Percentiles rank a stretch among this genome's conserved stretches.
Conservation (phyloP, 108 stramenopile genomes). For the Skeletonema tropicum region DNA sequence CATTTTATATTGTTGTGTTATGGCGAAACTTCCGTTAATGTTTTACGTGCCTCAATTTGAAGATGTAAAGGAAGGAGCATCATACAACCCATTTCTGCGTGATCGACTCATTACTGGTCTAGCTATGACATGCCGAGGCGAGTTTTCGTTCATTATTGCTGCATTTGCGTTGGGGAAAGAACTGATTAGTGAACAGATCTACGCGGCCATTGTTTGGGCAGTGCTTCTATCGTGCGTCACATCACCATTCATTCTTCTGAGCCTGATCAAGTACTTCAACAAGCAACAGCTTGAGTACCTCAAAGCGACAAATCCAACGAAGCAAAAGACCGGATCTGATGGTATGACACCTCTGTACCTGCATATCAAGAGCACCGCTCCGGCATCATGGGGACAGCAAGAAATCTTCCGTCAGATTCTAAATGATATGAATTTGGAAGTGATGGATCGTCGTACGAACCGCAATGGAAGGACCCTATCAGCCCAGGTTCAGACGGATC, state of each 20-base stretch:
- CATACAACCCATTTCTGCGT: slow-evolving; percentile 29
- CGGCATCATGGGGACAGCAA: slow-evolving; percentile 44
- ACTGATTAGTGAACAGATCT: slow-evolving; percentile 35
- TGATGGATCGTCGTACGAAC: slow-evolving; percentile 46
- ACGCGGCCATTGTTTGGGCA: slow-evolving; percentile 51
- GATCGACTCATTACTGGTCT: slow-evolving; percentile 46
- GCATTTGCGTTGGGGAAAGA: slow-evolving; percentile 55
- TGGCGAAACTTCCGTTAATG: slow-evolving; percentile 27
- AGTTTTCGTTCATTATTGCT: slow-evolving; percentile 59
- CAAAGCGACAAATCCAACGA: slow-evolving; percentile 25
- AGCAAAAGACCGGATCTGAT: slow-evolving; percentile 21
- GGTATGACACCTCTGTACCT: slow-evolving; percentile 41
- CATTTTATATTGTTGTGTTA: slow-evolving; percentile 28
- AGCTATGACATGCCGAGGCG: slow-evolving; percentile 55
- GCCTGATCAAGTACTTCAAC: slow-evolving; percentile 54
- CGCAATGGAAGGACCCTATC: slow-evolving; percentile 13
- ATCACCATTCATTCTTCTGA: slow-evolving; percentile 40
- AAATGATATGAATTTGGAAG: slow-evolving; percentile 38
- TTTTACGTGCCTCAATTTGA: slow-evolving; percentile 35
- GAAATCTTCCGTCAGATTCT: slow-evolving; percentile 35
- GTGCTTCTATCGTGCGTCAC: slow-evolving; percentile 44
- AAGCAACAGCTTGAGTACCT: slow-evolving; percentile 23
- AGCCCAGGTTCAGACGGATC: slow-evolving; percentile 26
- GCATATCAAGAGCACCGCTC: slow-evolving; percentile 40
- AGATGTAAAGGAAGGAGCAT: slow-evolving; percentile 9